Percentiles rank a stretch among this genome's conserved stretches.
These are phyloP conservation scores for Euphorbia corollata DNA, from an alignment of 441 rosid genomes.

Conservation along the genomic window DNA sequence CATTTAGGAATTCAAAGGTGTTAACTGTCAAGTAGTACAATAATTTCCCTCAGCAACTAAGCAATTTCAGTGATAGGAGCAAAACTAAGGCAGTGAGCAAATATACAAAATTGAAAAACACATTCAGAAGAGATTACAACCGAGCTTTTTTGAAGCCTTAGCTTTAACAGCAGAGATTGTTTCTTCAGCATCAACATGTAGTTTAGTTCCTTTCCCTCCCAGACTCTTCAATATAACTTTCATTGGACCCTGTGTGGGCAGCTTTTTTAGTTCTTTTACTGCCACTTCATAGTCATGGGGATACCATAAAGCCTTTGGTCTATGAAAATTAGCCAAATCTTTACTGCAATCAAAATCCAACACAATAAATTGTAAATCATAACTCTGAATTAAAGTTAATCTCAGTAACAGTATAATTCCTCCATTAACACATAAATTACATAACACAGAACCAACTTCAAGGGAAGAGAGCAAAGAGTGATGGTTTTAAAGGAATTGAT, in stretches of 20 bases:
- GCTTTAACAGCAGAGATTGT: slow-evolving; percentile 67
- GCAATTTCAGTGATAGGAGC: neutral
- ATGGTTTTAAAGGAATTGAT: neutral
- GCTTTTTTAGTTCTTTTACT: slow-evolving; percentile 78
- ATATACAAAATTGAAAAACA: neutral
- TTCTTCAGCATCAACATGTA: slow-evolving; percentile 86
- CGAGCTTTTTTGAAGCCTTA: slow-evolving; percentile 95
- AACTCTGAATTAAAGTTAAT: slow-evolving; percentile 8
- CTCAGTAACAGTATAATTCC: neutral
- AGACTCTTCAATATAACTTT: slow-evolving; percentile 83
- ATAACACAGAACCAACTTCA: neutral
- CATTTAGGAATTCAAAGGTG: too few species aligned
- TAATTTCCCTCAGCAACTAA: neutral
- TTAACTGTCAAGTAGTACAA: too few species aligned
- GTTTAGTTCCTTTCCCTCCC: slow-evolving; percentile 96
- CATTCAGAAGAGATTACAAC: slow-evolving; percentile 36
- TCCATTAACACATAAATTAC: neutral
- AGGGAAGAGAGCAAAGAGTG: neutral
- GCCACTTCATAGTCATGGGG: slow-evolving; percentile 96
- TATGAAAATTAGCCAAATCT: slow-evolving; percentile 91
- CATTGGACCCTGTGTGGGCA: slow-evolving; percentile 78
- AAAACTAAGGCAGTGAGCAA: neutral
- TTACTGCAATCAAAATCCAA: slow-evolving; percentile 51
- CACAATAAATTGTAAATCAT: neutral
- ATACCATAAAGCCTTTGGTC: slow-evolving; percentile 93